Base-by-base conservation (phyloP, 306 rosid species). In the Vigna angularis region DNA sequence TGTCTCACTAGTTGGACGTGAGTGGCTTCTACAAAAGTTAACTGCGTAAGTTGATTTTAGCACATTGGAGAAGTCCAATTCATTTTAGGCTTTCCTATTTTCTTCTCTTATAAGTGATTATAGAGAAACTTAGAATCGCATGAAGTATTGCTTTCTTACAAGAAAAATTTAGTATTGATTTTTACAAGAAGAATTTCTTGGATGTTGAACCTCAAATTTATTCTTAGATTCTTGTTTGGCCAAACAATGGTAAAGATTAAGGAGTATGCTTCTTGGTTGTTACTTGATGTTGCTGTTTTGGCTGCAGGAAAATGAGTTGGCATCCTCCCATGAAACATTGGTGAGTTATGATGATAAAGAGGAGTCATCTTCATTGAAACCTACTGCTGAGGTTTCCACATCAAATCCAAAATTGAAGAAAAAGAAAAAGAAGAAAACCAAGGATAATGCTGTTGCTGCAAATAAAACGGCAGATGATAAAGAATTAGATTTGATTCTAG, bases 381-480 rank as follows among this genome's bases (percentile, higher is more conserved):
- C 58, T 59, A 61, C 66, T 34, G 61, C 74, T 56, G 86, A 45
- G 47, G 85, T 75, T 78, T 76, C 84, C 28, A 62, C 79, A 22
- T 84, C 96, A 7, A 85, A 66, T 87, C 15, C 81, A 3, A 90
- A 92, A 76, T 87, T 89, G 40, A 92, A 88, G 95, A 94, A 92
- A 80, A 94, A 94, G 95, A 94, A 94, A 69, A 94, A 90, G 86
- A 94, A 90, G 90, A 94, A 82, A 79, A 79, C 65, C 75, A 89
- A 91, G 84, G 92, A 86, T 68, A 86, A 44, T 74, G 82, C 86
- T 81, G 81, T 82, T 61, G 63, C 83, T 51, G 63, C 83, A 56
- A 62, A 73, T 74, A 81, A 86, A 42, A 73, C 38, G 8, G 81
- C 74, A 74, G 85, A 32, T 28, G 94, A 81, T 20, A 81, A 90